Base-by-base conservation (phyloP, 345 rosid species). In the Atalantia buxifolia region DNA sequence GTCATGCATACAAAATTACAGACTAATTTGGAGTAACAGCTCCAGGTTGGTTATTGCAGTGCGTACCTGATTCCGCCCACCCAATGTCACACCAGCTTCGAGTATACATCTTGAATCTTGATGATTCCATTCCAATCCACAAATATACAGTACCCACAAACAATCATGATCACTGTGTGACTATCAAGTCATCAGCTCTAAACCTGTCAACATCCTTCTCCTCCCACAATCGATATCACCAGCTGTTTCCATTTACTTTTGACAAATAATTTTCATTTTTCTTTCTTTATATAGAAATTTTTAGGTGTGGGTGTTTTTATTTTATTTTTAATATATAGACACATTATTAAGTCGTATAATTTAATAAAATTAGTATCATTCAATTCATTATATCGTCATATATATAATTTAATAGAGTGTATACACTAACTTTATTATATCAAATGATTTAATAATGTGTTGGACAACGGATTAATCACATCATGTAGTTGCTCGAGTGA, bases 81-180 rank as follows among this genome's bases (percentile, higher is more conserved):
- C 7, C 1, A 53, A 5, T 19, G 22, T 53, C 57, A 0, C 57
- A 53, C 57, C 57, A 1, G 22, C 57, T 53, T 5, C 50, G 5
- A 45, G 50, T 42, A 13, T 12, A 45, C 14, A 3, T 13, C 18
- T 45, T 3, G 50, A 45, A 45, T 45, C 50, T 13, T 45, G 50
- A 12, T 45, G 57, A 53, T 53, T 53, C 57, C 5, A 66, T 77
- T 83, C 75, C 61, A 56, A 48, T 74, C 83, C 61, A 56, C 60
- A 63, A 73, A 76, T 64, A 71, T 30, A 31, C 60, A 68, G 55
- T 81, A 77, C 79, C 77, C 69, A 80, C 84, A 86, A 85, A 76
- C 72, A 55, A 83, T 86, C 83, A 84, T 13, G 72, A 40, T 45
- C 66, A 3, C 50, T 45, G 50, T 14, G 25, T 13, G 18, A 45